Evolutionary conservation across 495 filamentous ascomycete genomes (phyloP), one percentile per base, ranked within the genome.

Genomic region (Pseudomonodictys pantanalensis): DNA sequence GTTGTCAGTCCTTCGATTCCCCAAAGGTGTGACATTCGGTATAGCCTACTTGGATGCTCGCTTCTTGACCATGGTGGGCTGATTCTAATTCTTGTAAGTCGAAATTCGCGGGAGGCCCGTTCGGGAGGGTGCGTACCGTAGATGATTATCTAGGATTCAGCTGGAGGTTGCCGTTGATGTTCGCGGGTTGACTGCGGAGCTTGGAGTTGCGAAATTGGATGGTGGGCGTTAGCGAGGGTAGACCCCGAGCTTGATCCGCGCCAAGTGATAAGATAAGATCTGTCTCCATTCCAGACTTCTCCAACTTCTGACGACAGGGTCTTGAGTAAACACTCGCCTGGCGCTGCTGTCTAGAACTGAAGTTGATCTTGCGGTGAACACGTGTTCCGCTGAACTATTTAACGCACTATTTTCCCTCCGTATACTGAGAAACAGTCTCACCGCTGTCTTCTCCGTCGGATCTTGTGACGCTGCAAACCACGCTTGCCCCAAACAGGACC

Each of bases 61-160:
- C 86, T 98, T 98, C 86, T 98, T 98, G 80, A 98, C 93, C 93
- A 98, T 98, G 77, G 79, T 97, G 82, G 81, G 85, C 64, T 63
- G 59, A 59, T 56, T 67, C 64, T 67, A 32, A 4, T 1, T 22
- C 8, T 18, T 23, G 48, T 66, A 35, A 66, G 43, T 49, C 8
- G 41, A 46, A n/a, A n/a, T n/a, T 4, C 10, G 28, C n/a, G 49
- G 39, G 17, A 41, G 15, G 8, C 32, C n/a, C 11, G 42, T 17
- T 12, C 25, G 17, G 26, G 29, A 26, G n/a, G 20, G 35, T 47
- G 29, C 10, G 48, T 39, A 66, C 57, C 63, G 47, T 56, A 65
- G 62, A 60, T 66, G 32, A 6, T 33, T 26, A 53, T 66, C 63
- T 66, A 57, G 33, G 63, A 62, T 1, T 66, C 58, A 66, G 63